A percentile compares a stretch with the other conserved stretches of the same genome.
These are phyloP conservation scores for Psilocybe tampanensis DNA, from an alignment of 768 basidiomycete genomes.

Conservation along the genomic window DNA sequence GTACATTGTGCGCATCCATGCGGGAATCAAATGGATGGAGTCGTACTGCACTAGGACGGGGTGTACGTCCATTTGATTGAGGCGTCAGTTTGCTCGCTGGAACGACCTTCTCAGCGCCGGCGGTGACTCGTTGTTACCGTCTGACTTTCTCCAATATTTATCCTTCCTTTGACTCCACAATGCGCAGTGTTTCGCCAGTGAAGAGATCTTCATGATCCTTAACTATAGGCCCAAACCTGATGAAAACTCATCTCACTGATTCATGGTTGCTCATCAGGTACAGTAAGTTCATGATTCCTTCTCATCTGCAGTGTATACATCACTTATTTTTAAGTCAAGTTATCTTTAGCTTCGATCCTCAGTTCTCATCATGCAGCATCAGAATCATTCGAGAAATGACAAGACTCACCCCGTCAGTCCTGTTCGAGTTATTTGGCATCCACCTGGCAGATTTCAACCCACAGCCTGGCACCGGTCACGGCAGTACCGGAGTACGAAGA, in stretches of 20 bases:
- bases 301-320: too few species aligned
- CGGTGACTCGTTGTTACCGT: neutral
- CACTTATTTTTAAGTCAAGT: neutral
- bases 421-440: neutral
- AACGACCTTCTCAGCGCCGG: neutral
- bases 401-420: neutral
- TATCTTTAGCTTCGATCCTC: neutral
- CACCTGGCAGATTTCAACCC: neutral
- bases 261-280: too few species aligned
- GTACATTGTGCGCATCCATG: neutral
- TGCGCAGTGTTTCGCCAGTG: neutral
- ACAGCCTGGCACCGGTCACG: constrained; percentile 2
- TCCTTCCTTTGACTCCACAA: neutral
- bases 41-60: neutral
- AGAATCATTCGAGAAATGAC: neutral
- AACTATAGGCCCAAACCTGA: too few species aligned
- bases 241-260: too few species aligned
- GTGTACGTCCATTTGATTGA: neutral
- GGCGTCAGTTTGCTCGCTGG: neutral
- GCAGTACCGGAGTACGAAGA: neutral
- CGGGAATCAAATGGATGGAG: neutral
- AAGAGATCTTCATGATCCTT: too few species aligned
- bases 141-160: neutral
- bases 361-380: neutral
- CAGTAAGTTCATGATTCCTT: too few species aligned